Base-by-base conservation (phyloP, 2,329 filamentous ascomycete genomes). In the Aureobasidium sp. region DNA sequence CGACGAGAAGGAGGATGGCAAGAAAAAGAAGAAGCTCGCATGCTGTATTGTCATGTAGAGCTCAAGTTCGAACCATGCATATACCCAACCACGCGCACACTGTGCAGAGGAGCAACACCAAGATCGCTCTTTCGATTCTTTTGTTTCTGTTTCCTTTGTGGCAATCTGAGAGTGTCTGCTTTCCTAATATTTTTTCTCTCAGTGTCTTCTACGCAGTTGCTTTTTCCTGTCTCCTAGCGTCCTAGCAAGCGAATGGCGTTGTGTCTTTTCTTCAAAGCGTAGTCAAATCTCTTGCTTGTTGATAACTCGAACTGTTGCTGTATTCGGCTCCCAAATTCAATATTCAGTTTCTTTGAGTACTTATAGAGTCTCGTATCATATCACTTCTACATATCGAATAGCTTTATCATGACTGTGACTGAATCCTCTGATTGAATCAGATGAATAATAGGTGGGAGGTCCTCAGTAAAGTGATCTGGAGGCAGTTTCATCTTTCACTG, bases 31-130 rank as follows among this genome's bases (percentile, higher is more conserved):
- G 65, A 82, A 84, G 12, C 87, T 87, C 67, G 85, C 83, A 63
- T 89, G 87, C 73, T 91, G 88, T 74, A 78, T 90, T 64, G 82
- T 92, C 67, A 91, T 91, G 88, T 91, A 79, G 83, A 66, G 44
- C 3, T 6, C 24, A 15, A 48, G 45, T 48, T 15, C 29, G 9
- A 24, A 42, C 9, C 19, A 37, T 58, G 54, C 54, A 56, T 49
- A 62, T 37, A 54, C 40, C 27, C 29, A 54, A 54, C 37, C 37
- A 42, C 37, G 17, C 24, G 37, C 50, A 42, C 31, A 40, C 8
- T 42, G 35, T 42, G 19, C 24, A 60, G 45, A 52, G 14, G n/a
- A 60, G 35, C 24, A 40, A 40, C 9, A 40, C 24, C 35, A 19
- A 12, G 11, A 35, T 15, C 37, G 47, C 44, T 49, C 59, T 19